Conservation (phyloP, 306 rosid species). For the Arachis hypogaea region DNA sequence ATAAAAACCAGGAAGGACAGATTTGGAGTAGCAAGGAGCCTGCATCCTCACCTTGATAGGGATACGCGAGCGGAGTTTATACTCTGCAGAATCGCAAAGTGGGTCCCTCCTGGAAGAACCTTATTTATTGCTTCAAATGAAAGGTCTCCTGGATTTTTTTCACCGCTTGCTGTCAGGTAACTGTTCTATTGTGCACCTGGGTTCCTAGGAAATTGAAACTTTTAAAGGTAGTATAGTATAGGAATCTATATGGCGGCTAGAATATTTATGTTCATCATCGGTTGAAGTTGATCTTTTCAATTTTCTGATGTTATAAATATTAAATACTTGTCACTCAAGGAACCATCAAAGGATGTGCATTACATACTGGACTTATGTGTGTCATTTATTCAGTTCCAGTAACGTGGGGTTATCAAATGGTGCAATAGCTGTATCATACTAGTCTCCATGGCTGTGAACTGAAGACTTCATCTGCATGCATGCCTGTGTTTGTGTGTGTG, state of each 20-base stretch:
- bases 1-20: conserved; percentile 91
- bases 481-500: background rate
- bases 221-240: background rate
- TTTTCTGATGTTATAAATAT: background rate
- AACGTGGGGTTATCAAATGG: background rate
- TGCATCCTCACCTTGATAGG: conserved; percentile 94
- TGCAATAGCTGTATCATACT: conserved; percentile 12
- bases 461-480: background rate
- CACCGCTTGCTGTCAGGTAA: conserved; percentile 85
- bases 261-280: background rate
- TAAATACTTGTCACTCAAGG: background rate
- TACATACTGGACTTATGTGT: conserved; percentile 1
- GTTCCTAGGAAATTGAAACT: conserved; percentile 27
- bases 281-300: conserved; percentile 11
- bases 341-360: background rate
- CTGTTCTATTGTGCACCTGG: conserved; percentile 19
- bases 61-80: conserved; percentile 90
- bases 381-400: conserved; percentile 3
- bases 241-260: background rate
- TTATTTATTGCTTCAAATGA: conserved; percentile 94
- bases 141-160: conserved; percentile 84
- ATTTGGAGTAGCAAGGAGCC: conserved; percentile 72
- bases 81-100: conserved; percentile 69
- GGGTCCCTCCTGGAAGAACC: conserved; percentile 89
- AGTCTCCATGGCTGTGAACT: background rate